Percentiles rank a stretch among this genome's conserved stretches.
Conservation (phyloP, 2,329 filamentous ascomycete species). For the Alternaria sp. region DNA sequence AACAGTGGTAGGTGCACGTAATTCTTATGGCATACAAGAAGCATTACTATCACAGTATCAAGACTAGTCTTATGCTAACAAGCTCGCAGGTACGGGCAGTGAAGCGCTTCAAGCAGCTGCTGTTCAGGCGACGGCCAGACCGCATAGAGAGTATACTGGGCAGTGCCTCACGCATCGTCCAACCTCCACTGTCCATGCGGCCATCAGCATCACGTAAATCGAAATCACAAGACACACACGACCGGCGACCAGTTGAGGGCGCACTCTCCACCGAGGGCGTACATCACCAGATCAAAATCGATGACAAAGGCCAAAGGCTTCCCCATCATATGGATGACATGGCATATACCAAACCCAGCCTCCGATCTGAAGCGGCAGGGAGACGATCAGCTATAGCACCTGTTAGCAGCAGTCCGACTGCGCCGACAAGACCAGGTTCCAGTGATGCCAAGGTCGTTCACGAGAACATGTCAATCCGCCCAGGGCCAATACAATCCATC, state of each 20-base stretch:
- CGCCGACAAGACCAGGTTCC: slow-evolving; percentile 25
- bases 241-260: slow-evolving; percentile 60
- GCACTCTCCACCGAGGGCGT: slow-evolving; percentile 63
- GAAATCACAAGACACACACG: slow-evolving; percentile 61
- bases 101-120: slow-evolving; percentile 81
- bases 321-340: slow-evolving; percentile 35
- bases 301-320: slow-evolving; percentile 38
- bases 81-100: slow-evolving; percentile 81
- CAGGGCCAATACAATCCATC: slow-evolving; percentile 35
- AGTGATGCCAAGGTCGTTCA: slow-evolving; percentile 41
- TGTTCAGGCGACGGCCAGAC: slow-evolving; percentile 65
- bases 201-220: slow-evolving; percentile 54
- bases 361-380: slow-evolving; percentile 20
- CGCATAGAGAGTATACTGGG: slow-evolving; percentile 68
- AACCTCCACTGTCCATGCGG: slow-evolving; percentile 64
- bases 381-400: slow-evolving; percentile 21
- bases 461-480: slow-evolving; percentile 46
- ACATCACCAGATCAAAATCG: slow-evolving; percentile 57
- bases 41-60: background rate
- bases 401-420: slow-evolving; percentile 29
- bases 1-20: slow-evolving; percentile 69
- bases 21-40: slow-evolving; percentile 3
- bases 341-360: slow-evolving; percentile 31
- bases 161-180: slow-evolving; percentile 64
- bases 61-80: slow-evolving; percentile 10